A percentile compares a stretch with the other conserved stretches of the same genome.
Evolutionary conservation across 139 green algal genomes (phyloP).

Genomic region (Chlamydomonas incerta): DNA sequence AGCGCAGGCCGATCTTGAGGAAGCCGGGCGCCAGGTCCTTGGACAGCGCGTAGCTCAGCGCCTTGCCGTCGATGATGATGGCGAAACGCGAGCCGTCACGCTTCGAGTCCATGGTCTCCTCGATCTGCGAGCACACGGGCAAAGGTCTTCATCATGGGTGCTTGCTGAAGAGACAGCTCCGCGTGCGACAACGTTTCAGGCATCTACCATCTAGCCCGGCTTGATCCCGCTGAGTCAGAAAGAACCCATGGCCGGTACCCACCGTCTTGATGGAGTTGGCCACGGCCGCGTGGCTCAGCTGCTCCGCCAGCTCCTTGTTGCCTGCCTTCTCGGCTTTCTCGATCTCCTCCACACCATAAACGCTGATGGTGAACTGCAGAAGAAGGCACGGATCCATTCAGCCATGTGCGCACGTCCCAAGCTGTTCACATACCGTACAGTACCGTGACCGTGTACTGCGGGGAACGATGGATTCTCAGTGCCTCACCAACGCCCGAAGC

Average conservation of each 20-base stretch:
- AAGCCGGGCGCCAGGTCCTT: conserved; percentile 52
- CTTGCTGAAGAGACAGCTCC: no score
- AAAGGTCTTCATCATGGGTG: background rate
- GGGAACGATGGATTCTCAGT: no score
- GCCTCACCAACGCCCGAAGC: no score
- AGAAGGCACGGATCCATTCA: background rate
- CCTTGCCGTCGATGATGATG: conserved; percentile 86
- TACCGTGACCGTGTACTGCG: no score
- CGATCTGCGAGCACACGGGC: background rate
- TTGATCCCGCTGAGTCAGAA: no score
- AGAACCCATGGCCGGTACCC: background rate
- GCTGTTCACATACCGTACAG: no score
- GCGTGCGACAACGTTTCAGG: no score
- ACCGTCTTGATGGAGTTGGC: conserved; percentile 12
- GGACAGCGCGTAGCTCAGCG: conserved; percentile 77
- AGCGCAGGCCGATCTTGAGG: conserved; percentile 62
- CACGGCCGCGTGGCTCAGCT: conserved; percentile 38
- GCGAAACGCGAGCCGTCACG: background rate
- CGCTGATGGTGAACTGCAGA: conserved; percentile 27
- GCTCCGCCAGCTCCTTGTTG: conserved; percentile 44
- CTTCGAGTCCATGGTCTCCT: conserved; percentile 25
- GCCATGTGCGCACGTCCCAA: background rate
- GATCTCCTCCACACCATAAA: conserved; percentile 44
- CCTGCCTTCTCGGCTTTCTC: conserved; percentile 39
- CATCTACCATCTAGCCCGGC: no score